A percentile compares a stretch with the other conserved stretches of the same genome.
phyloP scores from a whole-genome alignment of 2,329 filamentous ascomycete species.

The Talaromyces marneffei region DNA sequence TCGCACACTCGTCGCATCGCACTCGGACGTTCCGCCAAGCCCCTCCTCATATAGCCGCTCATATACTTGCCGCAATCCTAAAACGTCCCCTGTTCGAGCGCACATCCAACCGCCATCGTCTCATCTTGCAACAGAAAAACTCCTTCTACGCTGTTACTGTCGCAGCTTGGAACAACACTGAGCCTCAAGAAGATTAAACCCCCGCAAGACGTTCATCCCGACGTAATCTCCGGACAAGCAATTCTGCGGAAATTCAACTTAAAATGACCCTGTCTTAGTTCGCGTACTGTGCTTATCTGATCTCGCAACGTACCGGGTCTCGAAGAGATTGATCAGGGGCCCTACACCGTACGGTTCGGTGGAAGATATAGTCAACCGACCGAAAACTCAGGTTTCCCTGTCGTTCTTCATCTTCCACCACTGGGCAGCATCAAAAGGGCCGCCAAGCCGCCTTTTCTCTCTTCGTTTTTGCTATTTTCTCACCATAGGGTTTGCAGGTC shows the following conservation, averaged over 20 bases:
- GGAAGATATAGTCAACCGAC: background rate
- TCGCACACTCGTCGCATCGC: background rate
- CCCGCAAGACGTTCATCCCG: background rate
- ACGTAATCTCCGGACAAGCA: background rate
- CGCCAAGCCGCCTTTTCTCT: background rate
- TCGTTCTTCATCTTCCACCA: background rate
- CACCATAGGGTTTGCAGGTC: constrained; percentile 5
- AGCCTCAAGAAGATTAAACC: background rate
- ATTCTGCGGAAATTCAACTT: background rate
- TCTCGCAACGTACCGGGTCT: background rate
- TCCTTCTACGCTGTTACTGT: background rate
- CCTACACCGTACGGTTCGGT: background rate
- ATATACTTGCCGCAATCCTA: constrained; percentile 1
- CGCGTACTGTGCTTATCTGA: background rate
- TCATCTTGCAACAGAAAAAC: background rate
- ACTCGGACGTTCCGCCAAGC: background rate
- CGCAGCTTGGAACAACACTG: background rate
- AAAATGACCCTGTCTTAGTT: background rate
- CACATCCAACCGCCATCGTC: background rate
- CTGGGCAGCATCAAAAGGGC: background rate
- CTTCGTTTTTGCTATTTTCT: background rate
- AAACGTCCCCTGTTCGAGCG: constrained; percentile 4
- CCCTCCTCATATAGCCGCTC: background rate
- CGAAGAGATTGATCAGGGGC: constrained; percentile 1
- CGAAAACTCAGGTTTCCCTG: background rate